Base-by-base conservation (phyloP, 768 basidiomycete species). In the Tricholoma terreum region DNA sequence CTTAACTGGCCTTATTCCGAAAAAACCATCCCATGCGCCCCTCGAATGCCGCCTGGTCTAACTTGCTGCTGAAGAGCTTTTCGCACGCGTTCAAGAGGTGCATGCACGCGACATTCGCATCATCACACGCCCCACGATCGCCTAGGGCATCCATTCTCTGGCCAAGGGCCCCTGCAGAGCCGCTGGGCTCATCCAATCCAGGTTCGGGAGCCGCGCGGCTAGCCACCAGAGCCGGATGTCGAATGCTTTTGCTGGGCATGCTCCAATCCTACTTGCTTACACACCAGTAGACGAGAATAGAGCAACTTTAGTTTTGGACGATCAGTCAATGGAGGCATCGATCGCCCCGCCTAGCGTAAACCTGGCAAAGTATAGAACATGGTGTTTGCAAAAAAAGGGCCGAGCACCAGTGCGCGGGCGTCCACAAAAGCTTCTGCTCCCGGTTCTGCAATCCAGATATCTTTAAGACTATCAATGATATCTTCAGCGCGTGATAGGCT, bases 11-110 rank as follows among this genome's bases (percentile, higher is more conserved):
- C 82, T 87, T 89, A 59, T 85, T 92, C 31, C 92, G 90, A 75
- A 93, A 94, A 75, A 95, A 90, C 84, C 92, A 92, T 61, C 97
- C 78, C 85, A 98, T 85, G 66, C 93, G 92, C 69, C 98, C 97
- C 71, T 98, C 96, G 65, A 94, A 98, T 19, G 86, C 84, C n/a
- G 81, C 75, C 67, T 89, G 90, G 70, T 98, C 97, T 58, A 98
- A 79, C 67, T 98, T 94, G 60, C 84, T 88, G 65, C 94, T 93
- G 68, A 98, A 98, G 40, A 96, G 71, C 78, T 91, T 92, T 73
- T 98, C 96, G 69, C 92, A 93, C 8, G 92, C 89, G 57, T 88
- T 90, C 33, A 98, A 76, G 52, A 96, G 81, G 66, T 95, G 93
- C 75, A 85, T 78, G 74, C 98, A 98, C 58, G 92, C 88, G 66